Percentiles rank a stretch among this genome's conserved stretches.
Evolutionary conservation across 257 asterid species (phyloP).

Genomic region (Leonotis leonurus): DNA sequence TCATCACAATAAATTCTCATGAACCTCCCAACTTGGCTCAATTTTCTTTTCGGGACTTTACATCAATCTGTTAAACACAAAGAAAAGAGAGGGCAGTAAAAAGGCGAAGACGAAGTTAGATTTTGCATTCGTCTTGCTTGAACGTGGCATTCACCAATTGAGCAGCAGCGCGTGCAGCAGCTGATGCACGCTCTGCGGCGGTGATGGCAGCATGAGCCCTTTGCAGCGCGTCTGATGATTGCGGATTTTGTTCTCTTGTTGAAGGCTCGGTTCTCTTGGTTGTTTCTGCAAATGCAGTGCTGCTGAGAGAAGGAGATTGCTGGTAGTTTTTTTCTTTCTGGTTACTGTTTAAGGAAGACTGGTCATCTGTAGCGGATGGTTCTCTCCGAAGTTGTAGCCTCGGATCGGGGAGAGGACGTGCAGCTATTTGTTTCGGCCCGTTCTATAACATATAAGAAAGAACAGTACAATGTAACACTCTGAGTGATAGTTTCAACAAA

Average conservation of each 20-base stretch:
- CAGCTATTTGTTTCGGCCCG: constrained; percentile 68
- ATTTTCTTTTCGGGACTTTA: neutral
- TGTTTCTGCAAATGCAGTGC: constrained; percentile 18
- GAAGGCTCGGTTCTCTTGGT: constrained; percentile 21
- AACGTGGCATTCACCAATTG: constrained; percentile 44
- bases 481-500: neutral
- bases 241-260: constrained; percentile 19
- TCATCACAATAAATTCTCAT: neutral
- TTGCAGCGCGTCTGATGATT: constrained; percentile 47
- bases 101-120: neutral
- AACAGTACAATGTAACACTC: neutral
- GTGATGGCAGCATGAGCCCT: constrained; percentile 75
- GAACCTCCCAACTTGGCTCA: neutral
- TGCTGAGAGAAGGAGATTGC: constrained; percentile 28
- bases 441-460: constrained; percentile 36
- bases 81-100: neutral
- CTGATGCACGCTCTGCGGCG: constrained; percentile 92
- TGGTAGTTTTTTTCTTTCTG: constrained; percentile 3
- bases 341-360: constrained; percentile 26
- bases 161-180: constrained; percentile 90
- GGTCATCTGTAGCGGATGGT: constrained; percentile 20
- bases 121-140: constrained; percentile 31
- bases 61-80: neutral
- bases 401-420: constrained; percentile 19
- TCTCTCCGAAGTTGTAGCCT: constrained; percentile 19